Percentiles rank a stretch among this genome's conserved stretches.
Conservation (phyloP, 2,329 filamentous ascomycete genomes). For the Aspergillus calidoustus region DNA sequence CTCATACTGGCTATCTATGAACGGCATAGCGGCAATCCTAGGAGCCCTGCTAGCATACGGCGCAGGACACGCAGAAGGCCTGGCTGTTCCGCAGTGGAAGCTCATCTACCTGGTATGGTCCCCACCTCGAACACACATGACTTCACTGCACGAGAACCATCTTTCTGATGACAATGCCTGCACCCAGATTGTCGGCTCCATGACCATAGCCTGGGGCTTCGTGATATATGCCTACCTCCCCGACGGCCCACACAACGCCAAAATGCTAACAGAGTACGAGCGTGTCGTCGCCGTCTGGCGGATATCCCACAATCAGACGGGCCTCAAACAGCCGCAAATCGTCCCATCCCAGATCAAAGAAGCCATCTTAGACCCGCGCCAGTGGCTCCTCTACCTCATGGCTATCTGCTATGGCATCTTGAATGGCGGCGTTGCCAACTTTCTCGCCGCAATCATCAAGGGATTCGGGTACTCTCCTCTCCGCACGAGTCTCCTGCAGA, state of each 20-base stretch:
- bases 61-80: slow-evolving; percentile 26
- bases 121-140: too few relatives aligned
- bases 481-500: not conserved
- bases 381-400: slow-evolving; percentile 42
- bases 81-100: slow-evolving; percentile 27
- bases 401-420: slow-evolving; percentile 47
- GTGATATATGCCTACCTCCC: slow-evolving; percentile 1
- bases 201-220: slow-evolving; percentile 7
- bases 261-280: slow-evolving; percentile 1
- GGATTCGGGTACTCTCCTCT: slow-evolving; percentile 31
- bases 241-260: not conserved
- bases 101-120: slow-evolving; percentile 1
- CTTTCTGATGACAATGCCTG: too few relatives aligned
- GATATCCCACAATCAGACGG: slow-evolving; percentile 33
- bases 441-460: slow-evolving; percentile 48
- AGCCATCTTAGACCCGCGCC: slow-evolving; percentile 39
- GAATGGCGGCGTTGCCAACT: slow-evolving; percentile 52
- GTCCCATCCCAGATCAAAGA: slow-evolving; percentile 38
- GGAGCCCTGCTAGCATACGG: slow-evolving; percentile 32
- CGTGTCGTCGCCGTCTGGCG: slow-evolving; percentile 1
- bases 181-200: not conserved
- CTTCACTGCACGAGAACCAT: too few relatives aligned
- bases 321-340: slow-evolving; percentile 36
- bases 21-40: slow-evolving; percentile 30
- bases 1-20: slow-evolving; percentile 32